Conservation (phyloP, 176 grass and related monocot species). For the Tillandsia leiboldiana region DNA sequence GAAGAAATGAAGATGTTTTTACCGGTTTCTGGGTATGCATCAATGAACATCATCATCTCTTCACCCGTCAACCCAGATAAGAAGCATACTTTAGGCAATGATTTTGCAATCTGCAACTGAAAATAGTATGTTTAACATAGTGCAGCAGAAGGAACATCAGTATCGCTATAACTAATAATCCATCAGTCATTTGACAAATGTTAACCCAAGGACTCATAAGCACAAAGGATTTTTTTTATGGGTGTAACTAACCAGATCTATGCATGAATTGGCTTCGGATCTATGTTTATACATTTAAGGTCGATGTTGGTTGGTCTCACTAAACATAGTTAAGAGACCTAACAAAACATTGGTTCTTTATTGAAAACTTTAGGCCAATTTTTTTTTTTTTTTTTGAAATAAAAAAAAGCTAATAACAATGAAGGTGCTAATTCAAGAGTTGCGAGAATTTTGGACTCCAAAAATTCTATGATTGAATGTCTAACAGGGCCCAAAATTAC, state of each 20-base stretch:
- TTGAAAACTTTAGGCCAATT: no score
- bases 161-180: background rate
- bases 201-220: background rate
- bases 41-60: slow-evolving; percentile 99
- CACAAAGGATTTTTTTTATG: background rate
- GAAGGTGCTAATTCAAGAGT: no score
- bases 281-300: background rate
- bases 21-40: slow-evolving; percentile 81
- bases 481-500: no score
- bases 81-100: slow-evolving; percentile 60
- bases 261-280: background rate
- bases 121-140: background rate
- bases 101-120: slow-evolving; percentile 46
- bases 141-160: background rate
- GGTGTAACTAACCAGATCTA: background rate
- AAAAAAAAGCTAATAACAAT: no score
- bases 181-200: background rate
- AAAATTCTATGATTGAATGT: no score
- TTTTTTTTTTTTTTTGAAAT: no score
- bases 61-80: slow-evolving; percentile 87
- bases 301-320: background rate
- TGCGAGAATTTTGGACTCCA: no score
- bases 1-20: background rate
- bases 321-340: background rate
- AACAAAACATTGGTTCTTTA: no score